phyloP scores from a whole-genome alignment of 2,329 filamentous ascomycete genomes.

The Diaporthe caulivora region DNA sequence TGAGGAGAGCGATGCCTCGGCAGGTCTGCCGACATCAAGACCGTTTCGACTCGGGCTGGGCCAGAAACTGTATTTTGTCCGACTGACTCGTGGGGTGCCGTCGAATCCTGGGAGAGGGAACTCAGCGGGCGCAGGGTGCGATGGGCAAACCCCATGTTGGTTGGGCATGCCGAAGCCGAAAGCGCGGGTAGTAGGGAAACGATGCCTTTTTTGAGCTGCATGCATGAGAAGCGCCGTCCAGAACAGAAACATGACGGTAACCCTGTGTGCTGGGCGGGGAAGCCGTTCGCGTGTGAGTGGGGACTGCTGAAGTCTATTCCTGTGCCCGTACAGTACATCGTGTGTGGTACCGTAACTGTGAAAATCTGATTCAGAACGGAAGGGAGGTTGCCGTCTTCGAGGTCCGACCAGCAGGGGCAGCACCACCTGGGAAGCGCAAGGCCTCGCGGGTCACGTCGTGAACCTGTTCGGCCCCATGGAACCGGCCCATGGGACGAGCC shows the following conservation, averaged over 20 bases:
- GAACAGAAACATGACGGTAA: conserved; percentile 31
- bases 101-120: conserved; percentile 4
- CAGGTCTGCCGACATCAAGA: conserved; percentile 1
- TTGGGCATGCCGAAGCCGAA: conserved; percentile 7
- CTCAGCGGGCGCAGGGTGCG: conserved; percentile 3
- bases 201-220: conserved; percentile 23
- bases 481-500: neutral
- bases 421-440: neutral
- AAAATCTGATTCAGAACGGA: conserved; percentile 26
- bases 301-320: conserved; percentile 23
- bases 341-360: conserved; percentile 9
- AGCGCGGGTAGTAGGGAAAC: conserved; percentile 11
- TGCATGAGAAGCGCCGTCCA: conserved; percentile 37
- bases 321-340: neutral
- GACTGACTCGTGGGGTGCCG: conserved; percentile 25
- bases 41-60: conserved; percentile 24
- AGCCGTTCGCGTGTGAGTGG: conserved; percentile 35
- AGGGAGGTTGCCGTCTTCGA: conserved; percentile 12
- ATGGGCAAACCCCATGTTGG: conserved; percentile 33
- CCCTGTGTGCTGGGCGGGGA: conserved; percentile 29
- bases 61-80: conserved; percentile 18
- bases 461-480: neutral
- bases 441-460: neutral
- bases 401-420: neutral
- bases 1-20: neutral